These are phyloP conservation scores for Tetracladium setigerum DNA, from an alignment of 495 filamentous ascomycete genomes.

Conservation along the genomic window DNA sequence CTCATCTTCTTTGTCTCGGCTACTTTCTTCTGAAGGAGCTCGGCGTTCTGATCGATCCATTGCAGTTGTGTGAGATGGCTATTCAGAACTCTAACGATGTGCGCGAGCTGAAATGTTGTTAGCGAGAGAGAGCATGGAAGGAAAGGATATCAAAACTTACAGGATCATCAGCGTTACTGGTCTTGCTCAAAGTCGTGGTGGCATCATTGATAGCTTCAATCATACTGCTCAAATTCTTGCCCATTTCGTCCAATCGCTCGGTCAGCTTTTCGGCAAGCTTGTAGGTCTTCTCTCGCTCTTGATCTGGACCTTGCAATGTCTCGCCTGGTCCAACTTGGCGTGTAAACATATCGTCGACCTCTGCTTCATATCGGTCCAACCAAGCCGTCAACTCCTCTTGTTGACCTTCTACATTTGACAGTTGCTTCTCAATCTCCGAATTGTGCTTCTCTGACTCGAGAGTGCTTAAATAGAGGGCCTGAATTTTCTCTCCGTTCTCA, in stretches of 20 bases:
- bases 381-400: slow-evolving; percentile 80
- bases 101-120: slow-evolving; percentile 57
- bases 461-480: slow-evolving; percentile 77
- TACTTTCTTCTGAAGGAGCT: slow-evolving; percentile 73
- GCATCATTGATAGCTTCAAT: slow-evolving; percentile 96
- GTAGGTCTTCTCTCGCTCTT: slow-evolving; percentile 91
- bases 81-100: slow-evolving; percentile 91
- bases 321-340: slow-evolving; percentile 60
- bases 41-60: slow-evolving; percentile 79
- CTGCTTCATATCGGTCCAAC: slow-evolving; percentile 82
- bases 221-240: slow-evolving; percentile 84
- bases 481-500: slow-evolving; percentile 86
- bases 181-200: slow-evolving; percentile 75
- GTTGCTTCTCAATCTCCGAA: slow-evolving; percentile 82
- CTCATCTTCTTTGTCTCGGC: slow-evolving; percentile 66
- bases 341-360: slow-evolving; percentile 78
- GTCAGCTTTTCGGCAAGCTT: slow-evolving; percentile 85
- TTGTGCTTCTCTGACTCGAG: slow-evolving; percentile 88
- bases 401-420: slow-evolving; percentile 78
- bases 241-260: slow-evolving; percentile 82
- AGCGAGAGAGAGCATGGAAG: slow-evolving; percentile 11
- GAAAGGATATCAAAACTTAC: slow-evolving; percentile 47
- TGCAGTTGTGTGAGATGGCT: slow-evolving; percentile 82
- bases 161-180: slow-evolving; percentile 81
- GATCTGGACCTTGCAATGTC: slow-evolving; percentile 74